phyloP scores from a whole-genome alignment of 192 early-diverging fungal species.

The Coemansia sp. region DNA sequence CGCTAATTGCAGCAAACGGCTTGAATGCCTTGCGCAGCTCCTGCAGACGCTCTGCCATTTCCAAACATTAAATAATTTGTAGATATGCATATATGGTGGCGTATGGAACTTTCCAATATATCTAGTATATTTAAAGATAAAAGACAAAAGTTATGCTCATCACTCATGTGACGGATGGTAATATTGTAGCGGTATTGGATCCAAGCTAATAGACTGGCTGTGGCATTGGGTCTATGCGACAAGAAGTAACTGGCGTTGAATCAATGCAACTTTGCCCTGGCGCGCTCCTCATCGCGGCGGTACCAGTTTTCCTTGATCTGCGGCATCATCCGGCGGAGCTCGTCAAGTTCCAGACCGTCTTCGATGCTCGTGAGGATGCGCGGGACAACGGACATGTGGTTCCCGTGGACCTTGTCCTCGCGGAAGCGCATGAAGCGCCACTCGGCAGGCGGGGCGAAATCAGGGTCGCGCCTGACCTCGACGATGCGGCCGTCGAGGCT shows the following conservation, averaged over 20 bases:
- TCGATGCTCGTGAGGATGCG: conserved; percentile 67
- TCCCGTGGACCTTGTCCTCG: conserved; percentile 75
- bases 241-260: not conserved
- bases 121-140: too few species aligned
- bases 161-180: too few species aligned
- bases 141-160: too few species aligned
- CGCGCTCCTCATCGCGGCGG: conserved; percentile 4
- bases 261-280: not conserved
- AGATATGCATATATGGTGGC: too few species aligned
- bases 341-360: conserved; percentile 58
- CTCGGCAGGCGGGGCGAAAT: conserved; percentile 29
- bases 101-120: too few species aligned
- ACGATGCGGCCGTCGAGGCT: conserved; percentile 58
- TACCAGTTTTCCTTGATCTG: conserved; percentile 23
- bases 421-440: conserved; percentile 80
- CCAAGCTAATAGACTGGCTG: too few species aligned
- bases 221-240: not conserved
- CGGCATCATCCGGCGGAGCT: conserved; percentile 6
- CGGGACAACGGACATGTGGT: conserved; percentile 60
- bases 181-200: too few species aligned
- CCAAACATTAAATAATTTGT: not conserved
- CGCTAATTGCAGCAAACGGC: conserved; percentile 21
- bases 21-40: not conserved
- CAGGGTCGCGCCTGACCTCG: conserved; percentile 62
- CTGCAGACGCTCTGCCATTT: not conserved